These are phyloP conservation scores for Vitis hybrid DNA, from an alignment of 177 flowering plant species.

Conservation along the genomic window DNA sequence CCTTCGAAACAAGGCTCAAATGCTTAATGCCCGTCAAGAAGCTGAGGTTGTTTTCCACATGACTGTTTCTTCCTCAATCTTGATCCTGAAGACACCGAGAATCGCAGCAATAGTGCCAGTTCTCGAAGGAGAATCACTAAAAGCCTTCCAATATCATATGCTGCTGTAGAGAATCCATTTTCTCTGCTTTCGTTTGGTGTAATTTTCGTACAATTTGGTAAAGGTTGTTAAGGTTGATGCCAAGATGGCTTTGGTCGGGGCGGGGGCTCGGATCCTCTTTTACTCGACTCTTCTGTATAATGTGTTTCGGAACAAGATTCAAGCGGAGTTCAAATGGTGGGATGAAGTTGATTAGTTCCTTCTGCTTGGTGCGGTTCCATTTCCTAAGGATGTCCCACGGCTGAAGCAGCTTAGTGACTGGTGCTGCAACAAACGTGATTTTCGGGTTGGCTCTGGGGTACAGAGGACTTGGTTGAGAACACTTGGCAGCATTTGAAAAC, in stretches of 20 bases:
- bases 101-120: not conserved
- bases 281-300: conserved; percentile 91
- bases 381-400: conserved; percentile 66
- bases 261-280: conserved; percentile 83
- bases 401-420: conserved; percentile 59
- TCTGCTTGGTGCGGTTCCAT: conserved; percentile 84
- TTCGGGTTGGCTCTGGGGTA: too few relatives aligned
- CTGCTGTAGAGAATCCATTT: not conserved
- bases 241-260: conserved; percentile 69
- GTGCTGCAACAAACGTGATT: too few relatives aligned
- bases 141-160: not conserved
- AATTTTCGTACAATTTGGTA: conserved; percentile 1
- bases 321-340: conserved; percentile 94
- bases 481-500: too few relatives aligned
- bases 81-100: not conserved
- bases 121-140: not conserved
- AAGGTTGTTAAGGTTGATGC: conserved; percentile 40
- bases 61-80: too few relatives aligned
- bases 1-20: too few relatives aligned
- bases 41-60: not conserved
- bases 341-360: conserved; percentile 81
- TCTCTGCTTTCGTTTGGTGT: not conserved
- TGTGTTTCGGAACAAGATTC: conserved; percentile 70
- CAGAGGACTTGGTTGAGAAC: too few relatives aligned
- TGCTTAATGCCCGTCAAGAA: too few relatives aligned